Percentiles rank a stretch among this genome's conserved stretches.
Evolutionary conservation across 495 filamentous ascomycete genomes (phyloP).

Genomic region (Rostrohypoxylon terebratum): DNA sequence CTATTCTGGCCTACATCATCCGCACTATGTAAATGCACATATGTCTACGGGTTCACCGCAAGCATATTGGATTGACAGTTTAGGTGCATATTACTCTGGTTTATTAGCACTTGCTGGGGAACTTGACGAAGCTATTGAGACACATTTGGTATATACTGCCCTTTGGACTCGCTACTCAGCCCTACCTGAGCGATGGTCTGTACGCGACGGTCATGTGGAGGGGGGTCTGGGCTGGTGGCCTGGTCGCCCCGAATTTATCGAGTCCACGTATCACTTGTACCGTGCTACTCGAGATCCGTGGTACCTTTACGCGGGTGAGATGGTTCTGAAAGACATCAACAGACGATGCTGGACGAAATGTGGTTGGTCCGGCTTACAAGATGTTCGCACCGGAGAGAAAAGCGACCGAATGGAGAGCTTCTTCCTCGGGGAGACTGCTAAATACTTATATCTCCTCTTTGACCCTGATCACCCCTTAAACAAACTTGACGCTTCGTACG

Average conservation of each 20-base stretch:
- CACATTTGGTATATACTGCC: constrained; percentile 88
- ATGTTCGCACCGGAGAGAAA: constrained; percentile 88
- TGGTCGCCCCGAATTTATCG: constrained; percentile 93
- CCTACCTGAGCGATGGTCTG: constrained; percentile 93
- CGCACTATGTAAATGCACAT: constrained; percentile 92
- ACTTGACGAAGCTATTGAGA: constrained; percentile 87
- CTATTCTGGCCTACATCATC: constrained; percentile 77
- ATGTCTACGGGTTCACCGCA: constrained; percentile 80
- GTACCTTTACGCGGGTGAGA: constrained; percentile 96
- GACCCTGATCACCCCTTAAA: constrained; percentile 89
- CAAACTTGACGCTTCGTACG: constrained; percentile 83
- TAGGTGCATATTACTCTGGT: constrained; percentile 95
- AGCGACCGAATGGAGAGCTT: constrained; percentile 99
- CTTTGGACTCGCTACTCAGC: constrained; percentile 95
- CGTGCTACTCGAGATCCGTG: constrained; percentile 94
- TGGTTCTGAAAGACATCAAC: constrained; percentile 90
- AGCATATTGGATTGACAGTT: constrained; percentile 93
- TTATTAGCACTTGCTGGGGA: constrained; percentile 88
- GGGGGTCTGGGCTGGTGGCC: constrained; percentile 93
- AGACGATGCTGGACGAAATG: constrained; percentile 92
- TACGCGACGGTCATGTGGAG: constrained; percentile 85
- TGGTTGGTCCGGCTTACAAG: constrained; percentile 95
- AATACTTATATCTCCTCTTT: constrained; percentile 93
- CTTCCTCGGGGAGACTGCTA: constrained; percentile 94
- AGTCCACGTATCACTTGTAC: constrained; percentile 94